A percentile compares a stretch with the other conserved stretches of the same genome.
phyloP scores from a whole-genome alignment of 2,329 filamentous ascomycete species.

The Exophiala sp. region DNA sequence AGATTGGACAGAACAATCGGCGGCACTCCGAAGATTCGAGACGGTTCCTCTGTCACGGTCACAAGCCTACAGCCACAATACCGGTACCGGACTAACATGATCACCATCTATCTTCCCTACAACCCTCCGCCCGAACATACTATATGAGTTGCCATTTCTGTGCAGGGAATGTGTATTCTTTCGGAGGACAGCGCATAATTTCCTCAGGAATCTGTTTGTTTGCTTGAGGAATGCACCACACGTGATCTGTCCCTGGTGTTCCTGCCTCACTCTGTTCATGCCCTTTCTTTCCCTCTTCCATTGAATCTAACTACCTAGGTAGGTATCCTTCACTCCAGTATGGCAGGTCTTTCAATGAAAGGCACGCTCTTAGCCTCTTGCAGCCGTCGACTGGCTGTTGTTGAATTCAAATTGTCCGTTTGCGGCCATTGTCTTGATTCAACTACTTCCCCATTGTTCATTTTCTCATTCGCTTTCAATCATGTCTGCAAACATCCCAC shows the following conservation, averaged over 20 bases:
- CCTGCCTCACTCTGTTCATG: neutral
- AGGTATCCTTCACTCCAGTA: neutral
- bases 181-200: neutral
- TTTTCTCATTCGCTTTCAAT: neutral
- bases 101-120: too few relatives aligned
- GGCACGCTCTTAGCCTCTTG: too few relatives aligned
- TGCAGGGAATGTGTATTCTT: neutral
- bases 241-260: neutral
- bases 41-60: constrained; percentile 18
- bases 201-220: neutral
- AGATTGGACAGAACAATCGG: constrained; percentile 4
- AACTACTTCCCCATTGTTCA: neutral
- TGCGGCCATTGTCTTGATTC: neutral
- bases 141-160: too few relatives aligned
- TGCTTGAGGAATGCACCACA: neutral
- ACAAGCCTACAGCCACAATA: too few relatives aligned
- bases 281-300: neutral
- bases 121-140: too few relatives aligned
- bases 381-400: neutral
- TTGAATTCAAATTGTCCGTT: neutral
- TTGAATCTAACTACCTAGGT: neutral
- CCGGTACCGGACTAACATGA: too few relatives aligned
- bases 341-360: neutral
- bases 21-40: constrained; percentile 23
- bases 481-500: neutral